phyloP scores from a whole-genome alignment of 2,329 filamentous ascomycete species.

The Pseudocercospora cruenta region DNA sequence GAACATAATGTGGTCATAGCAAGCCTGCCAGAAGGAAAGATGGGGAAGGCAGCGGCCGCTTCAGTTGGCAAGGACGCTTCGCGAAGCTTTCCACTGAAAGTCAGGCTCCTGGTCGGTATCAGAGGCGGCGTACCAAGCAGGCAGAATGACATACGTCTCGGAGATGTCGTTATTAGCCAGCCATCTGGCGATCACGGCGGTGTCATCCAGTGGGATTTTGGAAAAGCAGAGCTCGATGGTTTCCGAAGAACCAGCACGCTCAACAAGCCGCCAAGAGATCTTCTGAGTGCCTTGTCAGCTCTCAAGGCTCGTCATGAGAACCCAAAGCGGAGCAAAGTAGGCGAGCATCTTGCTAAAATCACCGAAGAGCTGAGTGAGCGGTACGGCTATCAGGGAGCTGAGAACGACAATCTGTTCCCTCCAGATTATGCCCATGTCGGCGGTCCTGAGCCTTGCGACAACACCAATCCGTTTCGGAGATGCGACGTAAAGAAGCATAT shows the following conservation, averaged over 20 bases:
- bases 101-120: slow-evolving; percentile 32
- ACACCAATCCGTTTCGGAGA: not conserved
- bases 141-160: slow-evolving; percentile 31
- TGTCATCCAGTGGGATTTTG: slow-evolving; percentile 34
- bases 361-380: not conserved
- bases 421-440: slow-evolving; percentile 7
- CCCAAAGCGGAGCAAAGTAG: not conserved
- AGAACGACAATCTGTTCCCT: slow-evolving; percentile 3
- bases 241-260: slow-evolving; percentile 7
- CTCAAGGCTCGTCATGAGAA: not conserved
- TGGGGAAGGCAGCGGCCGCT: slow-evolving; percentile 27
- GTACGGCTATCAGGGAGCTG: slow-evolving; percentile 8
- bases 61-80: slow-evolving; percentile 25
- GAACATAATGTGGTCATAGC: slow-evolving; percentile 35
- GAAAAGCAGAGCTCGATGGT: slow-evolving; percentile 16
- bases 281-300: slow-evolving; percentile 7
- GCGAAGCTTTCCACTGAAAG: slow-evolving; percentile 17
- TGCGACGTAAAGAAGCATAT: not conserved
- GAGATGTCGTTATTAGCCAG: slow-evolving; percentile 32
- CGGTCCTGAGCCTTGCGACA: not conserved
- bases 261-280: slow-evolving; percentile 4
- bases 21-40: slow-evolving; percentile 27
- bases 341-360: not conserved
- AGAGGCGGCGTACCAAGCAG: slow-evolving; percentile 29
- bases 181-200: slow-evolving; percentile 24